Base-by-base conservation (phyloP, 2,329 filamentous ascomycete species). In the Colletotrichum sojae region DNA sequence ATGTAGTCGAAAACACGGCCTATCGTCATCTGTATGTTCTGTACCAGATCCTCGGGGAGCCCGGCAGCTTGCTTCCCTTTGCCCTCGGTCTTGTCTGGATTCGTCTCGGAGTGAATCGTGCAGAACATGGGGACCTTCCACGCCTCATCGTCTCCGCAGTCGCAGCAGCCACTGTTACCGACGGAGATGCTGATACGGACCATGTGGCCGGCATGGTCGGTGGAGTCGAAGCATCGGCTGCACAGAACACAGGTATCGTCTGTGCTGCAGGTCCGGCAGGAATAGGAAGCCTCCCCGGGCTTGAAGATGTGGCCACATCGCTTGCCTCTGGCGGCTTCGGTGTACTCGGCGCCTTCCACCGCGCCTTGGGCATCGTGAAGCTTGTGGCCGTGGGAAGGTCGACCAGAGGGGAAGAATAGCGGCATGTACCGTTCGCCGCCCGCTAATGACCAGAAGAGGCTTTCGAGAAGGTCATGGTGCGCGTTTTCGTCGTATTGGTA, bases 221-320 rank as follows among this genome's bases (percentile, higher is more conserved):
- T 98, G 27, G 94, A 90, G 77, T 98, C 94, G 78, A 97, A 99
- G 82, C 96, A 99, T 73, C 92, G 91, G 76, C 93, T 94, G 83
- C 96, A 99, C 16, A 99, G 87, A 57, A 96, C 95, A 80, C 95
- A 98, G 0, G 96, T 98, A 73, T 98, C 95, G 80, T 99, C 97
- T 52, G 92, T 90, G 55, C 94, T 94, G 80, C 96, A 99, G 10
- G 95, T 98, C 75, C 94, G 92, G 85, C 96, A 99, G 75, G 92
- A 89, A 79, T 98, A 99, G 68, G 94, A 95, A 65, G 94, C 95
- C 83, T 99, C 96, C 58, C 95, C 96, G 15, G 89, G 88, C 81
- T 95, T 95, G 86, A 99, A 97, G 71, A 99, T 98, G 83, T 99
- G 97, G 4, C 96, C 97, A 79, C 96, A 99, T 54, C 94, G 91